Conservation (phyloP, 2,329 filamentous ascomycete genomes). For the Xylariaceae sp. region DNA sequence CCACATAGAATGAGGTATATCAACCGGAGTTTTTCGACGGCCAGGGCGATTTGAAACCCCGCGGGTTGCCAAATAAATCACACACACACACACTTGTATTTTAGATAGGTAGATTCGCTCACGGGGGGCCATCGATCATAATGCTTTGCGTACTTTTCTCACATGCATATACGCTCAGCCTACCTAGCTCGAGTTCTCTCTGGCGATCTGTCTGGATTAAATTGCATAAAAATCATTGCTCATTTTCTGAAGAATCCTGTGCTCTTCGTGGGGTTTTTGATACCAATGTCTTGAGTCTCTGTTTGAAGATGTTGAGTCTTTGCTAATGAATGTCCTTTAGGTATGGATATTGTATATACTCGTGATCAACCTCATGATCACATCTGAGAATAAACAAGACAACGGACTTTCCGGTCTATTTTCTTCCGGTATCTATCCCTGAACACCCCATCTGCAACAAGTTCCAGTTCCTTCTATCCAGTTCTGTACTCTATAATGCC, state of each 20-base stretch:
- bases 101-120: slow-evolving; percentile 31
- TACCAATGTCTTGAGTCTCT: not conserved
- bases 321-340: too few relatives aligned
- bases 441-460: too few relatives aligned
- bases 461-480: not conserved
- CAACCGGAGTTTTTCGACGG: slow-evolving; percentile 26
- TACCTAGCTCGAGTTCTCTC: not conserved
- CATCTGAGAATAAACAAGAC: too few relatives aligned
- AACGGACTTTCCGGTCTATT: too few relatives aligned
- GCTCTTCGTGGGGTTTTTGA: not conserved
- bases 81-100: slow-evolving; percentile 23
- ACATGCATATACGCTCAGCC: slow-evolving; percentile 1
- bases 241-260: not conserved
- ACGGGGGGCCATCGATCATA: slow-evolving; percentile 6
- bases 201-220: not conserved
- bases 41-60: slow-evolving; percentile 19
- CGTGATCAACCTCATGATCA: not conserved
- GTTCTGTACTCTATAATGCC: not conserved
- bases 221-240: not conserved
- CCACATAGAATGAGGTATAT: slow-evolving; percentile 27
- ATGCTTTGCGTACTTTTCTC: slow-evolving; percentile 18
- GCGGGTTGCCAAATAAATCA: slow-evolving; percentile 21
- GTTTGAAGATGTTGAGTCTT: too few relatives aligned
- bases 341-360: too few relatives aligned
- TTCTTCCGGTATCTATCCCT: too few relatives aligned